Conservation (phyloP, 208 protist species). For the Phytomonas sp. region DNA sequence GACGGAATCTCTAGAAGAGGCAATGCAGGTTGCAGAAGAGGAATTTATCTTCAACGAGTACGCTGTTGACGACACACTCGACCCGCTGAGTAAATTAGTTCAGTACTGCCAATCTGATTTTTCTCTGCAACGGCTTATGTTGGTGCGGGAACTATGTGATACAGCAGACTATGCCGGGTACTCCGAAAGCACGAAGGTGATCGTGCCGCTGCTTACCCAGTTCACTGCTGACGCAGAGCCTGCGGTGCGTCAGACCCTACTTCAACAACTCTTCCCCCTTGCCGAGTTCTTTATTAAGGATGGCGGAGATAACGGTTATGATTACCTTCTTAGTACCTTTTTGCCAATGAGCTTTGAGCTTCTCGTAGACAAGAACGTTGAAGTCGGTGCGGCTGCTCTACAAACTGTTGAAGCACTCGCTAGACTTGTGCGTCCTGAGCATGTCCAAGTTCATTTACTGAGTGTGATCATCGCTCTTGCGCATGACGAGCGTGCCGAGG, state of each 20-base stretch:
- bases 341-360: conserved; percentile 91
- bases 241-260: conserved; percentile 84
- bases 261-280: conserved; percentile 82
- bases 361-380: conserved; percentile 92
- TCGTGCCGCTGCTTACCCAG: conserved; percentile 82
- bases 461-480: conserved; percentile 86
- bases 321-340: conserved; percentile 74
- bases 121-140: conserved; percentile 81
- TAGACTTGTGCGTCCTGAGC: conserved; percentile 63
- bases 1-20: conserved; percentile 41
- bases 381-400: conserved; percentile 85
- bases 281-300: conserved; percentile 68
- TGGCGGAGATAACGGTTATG: conserved; percentile 74
- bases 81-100: conserved; percentile 74
- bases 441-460: conserved; percentile 85
- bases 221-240: conserved; percentile 88
- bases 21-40: conserved; percentile 53
- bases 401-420: conserved; percentile 77
- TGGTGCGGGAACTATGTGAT: conserved; percentile 79
- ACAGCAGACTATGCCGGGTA: conserved; percentile 80
- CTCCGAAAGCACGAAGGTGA: conserved; percentile 52
- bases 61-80: conserved; percentile 89
- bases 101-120: conserved; percentile 88
- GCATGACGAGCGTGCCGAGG: conserved; percentile 92
- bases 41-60: conserved; percentile 92